Evolutionary conservation across 208 protist genomes (phyloP), one percentile per base, ranked within the genome.

Genomic region (Wallacemonas rigidus): DNA sequence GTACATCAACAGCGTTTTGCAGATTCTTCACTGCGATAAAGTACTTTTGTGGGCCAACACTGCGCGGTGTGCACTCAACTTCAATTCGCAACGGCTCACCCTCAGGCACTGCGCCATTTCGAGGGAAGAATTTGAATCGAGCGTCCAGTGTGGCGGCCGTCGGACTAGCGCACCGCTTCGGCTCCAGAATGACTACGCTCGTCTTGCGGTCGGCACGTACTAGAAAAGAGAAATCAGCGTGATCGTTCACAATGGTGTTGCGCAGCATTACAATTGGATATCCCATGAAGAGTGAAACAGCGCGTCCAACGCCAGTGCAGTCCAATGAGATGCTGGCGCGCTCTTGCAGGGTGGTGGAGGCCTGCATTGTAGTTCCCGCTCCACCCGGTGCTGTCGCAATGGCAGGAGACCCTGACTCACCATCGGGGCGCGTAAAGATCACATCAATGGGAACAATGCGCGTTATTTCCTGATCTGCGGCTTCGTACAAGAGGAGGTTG

Each of bases 21-120:
- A 93, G 65, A 44, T 96, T 94, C 63, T 88, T 93, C 17, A 96
- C 83, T 3, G 91, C 89, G 57, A 96, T 88, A 50, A 94, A 85
- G 64, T 94, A 96, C 68, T 85, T 88, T 67, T 96, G 91, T 5
- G 87, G 91, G 2, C 89, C 89, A 36, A 87, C 80, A 68, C 83
- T 85, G 15, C 76, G 77, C 17, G 91, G 86, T 3, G 87, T 91
- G 74, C 91, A 96, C 62, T 92, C 85, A 9, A 94, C 89, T 26
- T 83, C 81, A 67, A 96, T 91, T 17, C 80, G 78, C 43, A 94
- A 72, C 39, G 86, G 54, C 67, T 92, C 83, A 8, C 74, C 64
- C 35, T 58, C 62, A 12, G 71, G 62, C 45, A 92, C 83, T 15
- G 69, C 62, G 0, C 91, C 91, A 64, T 90, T 92, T 7, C 86